phyloP scores from a whole-genome alignment of 2,329 filamentous ascomycete species.

The Tolypocladium tropicale region DNA sequence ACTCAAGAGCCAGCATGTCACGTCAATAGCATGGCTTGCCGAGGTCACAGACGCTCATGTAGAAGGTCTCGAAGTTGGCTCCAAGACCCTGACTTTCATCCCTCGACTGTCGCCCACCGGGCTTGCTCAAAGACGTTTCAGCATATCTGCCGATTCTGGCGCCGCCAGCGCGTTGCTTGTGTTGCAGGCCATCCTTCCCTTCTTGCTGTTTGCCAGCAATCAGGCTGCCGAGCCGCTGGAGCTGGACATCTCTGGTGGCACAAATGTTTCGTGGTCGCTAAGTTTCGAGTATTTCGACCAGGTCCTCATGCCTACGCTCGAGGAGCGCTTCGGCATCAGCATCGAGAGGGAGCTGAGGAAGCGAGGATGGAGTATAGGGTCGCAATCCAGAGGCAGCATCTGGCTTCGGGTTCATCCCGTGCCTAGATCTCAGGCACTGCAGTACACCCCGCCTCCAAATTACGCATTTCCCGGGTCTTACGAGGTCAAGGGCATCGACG shows the following conservation, averaged over 20 bases:
- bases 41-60: slow-evolving; percentile 39
- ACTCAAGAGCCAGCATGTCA: slow-evolving; percentile 50
- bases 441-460: slow-evolving; percentile 16
- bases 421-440: slow-evolving; percentile 23
- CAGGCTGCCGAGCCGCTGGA: slow-evolving; percentile 31
- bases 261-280: slow-evolving; percentile 45
- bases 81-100: slow-evolving; percentile 35
- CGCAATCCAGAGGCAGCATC: slow-evolving; percentile 29
- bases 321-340: slow-evolving; percentile 36
- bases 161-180: slow-evolving; percentile 47
- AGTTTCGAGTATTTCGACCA: slow-evolving; percentile 56
- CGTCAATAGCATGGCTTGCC: slow-evolving; percentile 44
- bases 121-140: slow-evolving; percentile 31
- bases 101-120: slow-evolving; percentile 28
- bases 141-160: slow-evolving; percentile 36
- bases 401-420: slow-evolving; percentile 29
- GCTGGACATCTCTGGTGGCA: slow-evolving; percentile 45
- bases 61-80: slow-evolving; percentile 40
- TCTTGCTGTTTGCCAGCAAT: slow-evolving; percentile 43
- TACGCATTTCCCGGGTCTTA: slow-evolving; percentile 15
- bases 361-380: slow-evolving; percentile 42
- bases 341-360: slow-evolving; percentile 33
- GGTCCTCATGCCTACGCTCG: slow-evolving; percentile 44
- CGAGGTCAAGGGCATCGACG: slow-evolving; percentile 34
- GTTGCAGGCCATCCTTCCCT: slow-evolving; percentile 50